Evolutionary conservation across 2,329 filamentous ascomycete genomes (phyloP), one percentile per base, ranked within the genome.

Genomic region (Byssochlamys sp.): DNA sequence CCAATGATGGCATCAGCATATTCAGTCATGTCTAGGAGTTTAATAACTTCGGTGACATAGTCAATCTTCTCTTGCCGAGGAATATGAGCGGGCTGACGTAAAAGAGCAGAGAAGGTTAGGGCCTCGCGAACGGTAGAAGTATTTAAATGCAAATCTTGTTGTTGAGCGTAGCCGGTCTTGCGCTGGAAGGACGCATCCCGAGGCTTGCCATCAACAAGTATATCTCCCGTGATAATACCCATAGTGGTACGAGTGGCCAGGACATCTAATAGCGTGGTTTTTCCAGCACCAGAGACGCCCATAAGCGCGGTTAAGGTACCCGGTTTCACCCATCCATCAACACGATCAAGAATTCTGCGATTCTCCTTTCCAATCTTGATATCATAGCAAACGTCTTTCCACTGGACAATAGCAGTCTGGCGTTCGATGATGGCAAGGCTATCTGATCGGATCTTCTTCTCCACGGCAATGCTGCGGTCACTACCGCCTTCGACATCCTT

Each of bases 251-350:
- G 87, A 59, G 88, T 89, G 52, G 91, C 91, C 62, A 96, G 80
- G 35, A 89, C 89, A 73, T 96, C 89, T 31, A 96, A 77, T 28
- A 96, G 81, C 0, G 91, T 96, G 0, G 91, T 96, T 74, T 96
- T 96, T 58, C 91, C 91, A n/a, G 91, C 91, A 63, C 91, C 91
- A 31, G 88, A 91, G 6, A 91, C 89, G 75, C 90, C 81, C 91
- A 96, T 96, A 2, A 95, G 79, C 45, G 90, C 91, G 11, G 91
- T 96, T 56, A 95, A 73, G 14, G 90, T 95, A 59, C 91, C 91
- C 2, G 91, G 91, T 73, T 95, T 94, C 59, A 96, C 90, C 89
- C 90, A 96, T 35, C 91, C 91, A 67, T 95, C 88, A 11, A 96
- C 89, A 61, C 94, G 79, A 65, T 96, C 86, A 59, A 96, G 77